These are phyloP conservation scores for Ustilago trichophora DNA, from an alignment of 1,284 basidiomycete species.

Conservation along the genomic window DNA sequence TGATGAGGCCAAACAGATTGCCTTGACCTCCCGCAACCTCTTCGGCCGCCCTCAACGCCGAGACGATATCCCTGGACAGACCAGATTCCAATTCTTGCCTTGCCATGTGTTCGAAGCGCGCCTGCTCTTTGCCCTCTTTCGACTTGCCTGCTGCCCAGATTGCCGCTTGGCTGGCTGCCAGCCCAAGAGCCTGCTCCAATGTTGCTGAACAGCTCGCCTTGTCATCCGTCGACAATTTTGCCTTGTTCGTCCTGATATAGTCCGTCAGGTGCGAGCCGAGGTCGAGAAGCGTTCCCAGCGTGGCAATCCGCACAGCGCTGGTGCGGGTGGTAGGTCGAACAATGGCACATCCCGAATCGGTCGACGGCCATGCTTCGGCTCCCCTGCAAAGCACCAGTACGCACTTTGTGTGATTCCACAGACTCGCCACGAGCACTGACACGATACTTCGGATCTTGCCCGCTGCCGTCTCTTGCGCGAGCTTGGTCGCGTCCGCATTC, in stretches of 20 bases:
- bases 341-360: slow-evolving; percentile 71
- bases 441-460: slow-evolving; percentile 43
- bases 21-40: slow-evolving; percentile 22
- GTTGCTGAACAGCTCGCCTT: slow-evolving; percentile 11
- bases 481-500: slow-evolving; percentile 72
- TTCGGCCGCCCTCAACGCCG: slow-evolving; percentile 28
- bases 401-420: slow-evolving; percentile 77
- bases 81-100: slow-evolving; percentile 42
- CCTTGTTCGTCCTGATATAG: slow-evolving; percentile 27
- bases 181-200: slow-evolving; percentile 43
- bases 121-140: slow-evolving; percentile 14
- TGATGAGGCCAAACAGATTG: slow-evolving; percentile 18
- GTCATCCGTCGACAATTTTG: slow-evolving; percentile 5
- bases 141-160: slow-evolving; percentile 40
- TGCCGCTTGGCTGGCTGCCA: slow-evolving; percentile 42
- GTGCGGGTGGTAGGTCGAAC: slow-evolving; percentile 49
- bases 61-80: slow-evolving; percentile 27
- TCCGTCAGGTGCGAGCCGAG: slow-evolving; percentile 49
- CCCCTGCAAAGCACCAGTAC: slow-evolving; percentile 76
- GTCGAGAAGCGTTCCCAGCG: slow-evolving; percentile 61
- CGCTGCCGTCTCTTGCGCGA: slow-evolving; percentile 69
- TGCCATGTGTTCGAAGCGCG: slow-evolving; percentile 28
- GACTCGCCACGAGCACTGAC: slow-evolving; percentile 70
- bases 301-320: slow-evolving; percentile 45
- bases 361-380: slow-evolving; percentile 76